Percentiles rank a stretch among this genome's conserved stretches.
phyloP scores from a whole-genome alignment of 2,329 filamentous ascomycete species.

The Trichophyton simii region DNA sequence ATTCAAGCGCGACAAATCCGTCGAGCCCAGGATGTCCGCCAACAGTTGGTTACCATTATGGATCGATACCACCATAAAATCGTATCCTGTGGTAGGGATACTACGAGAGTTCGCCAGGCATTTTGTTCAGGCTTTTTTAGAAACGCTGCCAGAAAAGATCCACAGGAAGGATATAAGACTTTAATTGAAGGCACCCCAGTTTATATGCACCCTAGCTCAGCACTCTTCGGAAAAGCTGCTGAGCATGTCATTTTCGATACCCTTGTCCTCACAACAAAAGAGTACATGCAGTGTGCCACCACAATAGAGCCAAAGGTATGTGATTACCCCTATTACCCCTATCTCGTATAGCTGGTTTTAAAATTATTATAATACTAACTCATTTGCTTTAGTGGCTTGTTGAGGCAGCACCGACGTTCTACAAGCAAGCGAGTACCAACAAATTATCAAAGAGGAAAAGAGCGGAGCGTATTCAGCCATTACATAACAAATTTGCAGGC shows the following conservation, averaged over 20 bases:
- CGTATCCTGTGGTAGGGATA: constrained; percentile 75
- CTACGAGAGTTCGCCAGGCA: constrained; percentile 73
- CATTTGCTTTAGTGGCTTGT: constrained; percentile 51
- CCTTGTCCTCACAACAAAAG: constrained; percentile 50
- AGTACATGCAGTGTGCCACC: constrained; percentile 95
- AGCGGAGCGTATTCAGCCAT: constrained; percentile 84
- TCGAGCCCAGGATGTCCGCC: constrained; percentile 79
- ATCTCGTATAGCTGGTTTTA: not conserved
- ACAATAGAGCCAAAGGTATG: constrained; percentile 72
- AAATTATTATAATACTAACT: not conserved
- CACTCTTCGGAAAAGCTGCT: constrained; percentile 86
- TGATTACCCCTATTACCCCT: constrained; percentile 5
- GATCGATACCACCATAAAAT: constrained; percentile 74
- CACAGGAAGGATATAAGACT: constrained; percentile 94
- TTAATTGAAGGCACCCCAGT: constrained; percentile 90
- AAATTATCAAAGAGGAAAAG: constrained; percentile 80
- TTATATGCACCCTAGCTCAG: constrained; percentile 82
- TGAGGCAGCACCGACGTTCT: constrained; percentile 95
- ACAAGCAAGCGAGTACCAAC: constrained; percentile 88
- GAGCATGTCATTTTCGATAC: constrained; percentile 91
- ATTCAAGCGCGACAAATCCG: constrained; percentile 84
- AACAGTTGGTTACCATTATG: constrained; percentile 90
- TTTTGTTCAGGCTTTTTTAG: constrained; percentile 92
- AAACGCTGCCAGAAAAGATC: constrained; percentile 87
- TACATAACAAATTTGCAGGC: constrained; percentile 83